These are phyloP conservation scores for Volvox africanus DNA, from an alignment of 139 green algal genomes.

Conservation along the genomic window DNA sequence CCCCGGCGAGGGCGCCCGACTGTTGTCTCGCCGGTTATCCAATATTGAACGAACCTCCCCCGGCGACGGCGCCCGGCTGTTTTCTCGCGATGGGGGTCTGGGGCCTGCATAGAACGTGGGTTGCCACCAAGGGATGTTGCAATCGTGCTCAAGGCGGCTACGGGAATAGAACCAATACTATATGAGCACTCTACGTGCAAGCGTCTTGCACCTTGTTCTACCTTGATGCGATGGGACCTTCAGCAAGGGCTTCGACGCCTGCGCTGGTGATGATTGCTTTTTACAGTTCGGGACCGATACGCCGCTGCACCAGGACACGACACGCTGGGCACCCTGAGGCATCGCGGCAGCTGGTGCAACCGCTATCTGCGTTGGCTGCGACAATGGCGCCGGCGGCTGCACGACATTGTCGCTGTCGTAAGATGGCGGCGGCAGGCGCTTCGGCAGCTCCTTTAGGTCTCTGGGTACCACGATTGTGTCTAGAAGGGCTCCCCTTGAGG, in stretches of 20 bases:
- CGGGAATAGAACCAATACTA: no score
- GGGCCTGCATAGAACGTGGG: not conserved
- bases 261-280: no score
- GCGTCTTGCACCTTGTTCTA: no score
- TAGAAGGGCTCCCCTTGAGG: constrained; percentile 33
- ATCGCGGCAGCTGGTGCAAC: not conserved
- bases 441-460: constrained; percentile 61
- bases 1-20: no score
- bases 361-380: not conserved
- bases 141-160: no score
- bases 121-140: no score
- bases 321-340: not conserved
- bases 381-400: not conserved
- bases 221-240: no score
- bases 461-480: constrained; percentile 71
- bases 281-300: not conserved
- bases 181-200: no score
- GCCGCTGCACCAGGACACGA: not conserved
- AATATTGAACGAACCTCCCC: not conserved
- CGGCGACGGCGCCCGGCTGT: constrained; percentile 33
- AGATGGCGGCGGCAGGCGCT: constrained; percentile 57
- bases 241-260: no score
- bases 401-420: constrained; percentile 54
- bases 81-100: constrained; percentile 13
- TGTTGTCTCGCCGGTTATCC: constrained; percentile 12